Evolutionary conservation across 2,329 filamentous ascomycete genomes (phyloP).

Genomic region (Emmonsia crescens): DNA sequence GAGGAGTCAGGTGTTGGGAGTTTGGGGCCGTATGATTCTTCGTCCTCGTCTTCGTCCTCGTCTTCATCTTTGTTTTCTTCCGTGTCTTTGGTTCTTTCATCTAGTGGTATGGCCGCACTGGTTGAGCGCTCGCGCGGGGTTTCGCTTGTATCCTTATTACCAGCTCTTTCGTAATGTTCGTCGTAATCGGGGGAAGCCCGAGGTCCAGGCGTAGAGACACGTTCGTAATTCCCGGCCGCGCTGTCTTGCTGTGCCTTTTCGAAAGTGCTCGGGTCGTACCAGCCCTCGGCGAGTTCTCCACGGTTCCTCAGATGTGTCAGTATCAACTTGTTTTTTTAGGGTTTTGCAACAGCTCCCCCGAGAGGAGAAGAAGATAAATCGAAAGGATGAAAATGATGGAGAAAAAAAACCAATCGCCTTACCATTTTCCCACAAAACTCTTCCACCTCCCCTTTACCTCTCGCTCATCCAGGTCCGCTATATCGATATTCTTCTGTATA

Average conservation of each 20-base stretch:
- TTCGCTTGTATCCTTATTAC: neutral
- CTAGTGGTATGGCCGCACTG: conserved; percentile 9
- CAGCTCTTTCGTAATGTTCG: neutral
- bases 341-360: neutral
- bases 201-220: conserved; percentile 1
- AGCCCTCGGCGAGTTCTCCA: conserved; percentile 74
- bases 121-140: neutral
- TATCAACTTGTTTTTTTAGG: conserved; percentile 8
- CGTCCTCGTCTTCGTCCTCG: conserved; percentile 42
- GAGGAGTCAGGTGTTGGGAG: conserved; percentile 29
- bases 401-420: conserved; percentile 20
- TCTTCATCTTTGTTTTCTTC: conserved; percentile 18
- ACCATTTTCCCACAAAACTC: conserved; percentile 84
- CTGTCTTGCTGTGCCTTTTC: conserved; percentile 38
- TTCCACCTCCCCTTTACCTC: conserved; percentile 83
- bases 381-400: conserved; percentile 2
- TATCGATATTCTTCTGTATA: conserved; percentile 67
- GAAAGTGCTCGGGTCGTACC: conserved; percentile 77
- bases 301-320: conserved; percentile 59
- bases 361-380: neutral
- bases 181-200: conserved; percentile 19
- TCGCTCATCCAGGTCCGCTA: conserved; percentile 59
- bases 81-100: neutral
- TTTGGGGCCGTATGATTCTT: conserved; percentile 52
- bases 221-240: conserved; percentile 10